Evolutionary conservation across 352 stramenopile genomes (phyloP), one percentile per base, ranked within the genome.

Genomic region (Pythium graminicola): DNA sequence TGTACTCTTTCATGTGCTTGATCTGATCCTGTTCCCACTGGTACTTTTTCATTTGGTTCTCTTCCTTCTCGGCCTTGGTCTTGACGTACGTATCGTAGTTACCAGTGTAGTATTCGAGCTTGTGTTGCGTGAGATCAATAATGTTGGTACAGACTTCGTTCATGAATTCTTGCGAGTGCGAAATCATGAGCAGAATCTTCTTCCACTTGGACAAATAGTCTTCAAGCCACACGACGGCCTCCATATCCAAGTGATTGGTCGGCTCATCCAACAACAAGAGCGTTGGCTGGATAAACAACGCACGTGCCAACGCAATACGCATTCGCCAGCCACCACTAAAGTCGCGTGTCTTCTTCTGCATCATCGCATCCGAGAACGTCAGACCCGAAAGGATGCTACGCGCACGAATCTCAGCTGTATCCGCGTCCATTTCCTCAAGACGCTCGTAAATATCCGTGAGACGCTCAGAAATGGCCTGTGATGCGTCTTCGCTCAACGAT

Each of bases 1-100:
- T 98, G 77, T 99, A 99, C 64, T 99, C 94, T 76, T 98, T 99
- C 95, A 98, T 99, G 75, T 94, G 85, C 76, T 98, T 98, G 63
- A 99, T 98, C 73, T 98, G 91, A 20, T 96, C 85, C 70, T 98
- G 95, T 62, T 98, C 95, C 93, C 93, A 98, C 59, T 95, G 86
- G 74, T 98, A 98, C 57, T 91, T 85, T 68, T 98, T 98, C 89
- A 97, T 97, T 76, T 99, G 95, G 78, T 99, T 98, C 56, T 98
- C 93, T 64, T 98, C 95, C 68, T 97, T 95, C 59, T 99, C 95
- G 44, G 83, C 80, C 51, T 93, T 89, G 17, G 92, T 98, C 71
- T 98, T 89, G 58, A 98, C 80, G 76, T 98, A 99, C 67, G 90
- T 93, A 75, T 99, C 95, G 76, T 99, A 99, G 72, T 99, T 99